A percentile compares a stretch with the other conserved stretches of the same genome.
Evolutionary conservation across 192 early-diverging fungal genomes (phyloP).

Genomic region (Backusella westeae): DNA sequence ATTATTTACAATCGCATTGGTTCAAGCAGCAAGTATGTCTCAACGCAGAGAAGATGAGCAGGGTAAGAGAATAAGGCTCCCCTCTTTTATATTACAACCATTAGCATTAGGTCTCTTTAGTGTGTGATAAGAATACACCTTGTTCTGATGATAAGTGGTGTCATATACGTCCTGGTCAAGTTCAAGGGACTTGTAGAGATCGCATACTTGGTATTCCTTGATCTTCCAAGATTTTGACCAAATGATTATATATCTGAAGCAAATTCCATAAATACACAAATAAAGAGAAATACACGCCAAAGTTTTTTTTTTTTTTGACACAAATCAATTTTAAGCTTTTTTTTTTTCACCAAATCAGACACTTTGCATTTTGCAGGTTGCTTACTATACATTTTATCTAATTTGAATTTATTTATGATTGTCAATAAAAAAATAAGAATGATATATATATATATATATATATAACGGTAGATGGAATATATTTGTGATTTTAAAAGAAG

Average conservation of each 20-base stretch:
- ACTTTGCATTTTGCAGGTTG: too few relatives aligned
- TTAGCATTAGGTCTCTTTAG: neutral
- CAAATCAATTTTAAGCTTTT: too few relatives aligned
- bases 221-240: too few relatives aligned
- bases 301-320: too few relatives aligned
- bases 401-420: neutral
- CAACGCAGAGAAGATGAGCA: neutral
- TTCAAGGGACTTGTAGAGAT: too few relatives aligned
- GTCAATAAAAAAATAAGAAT: neutral
- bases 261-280: neutral
- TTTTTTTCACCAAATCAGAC: too few relatives aligned
- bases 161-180: too few relatives aligned
- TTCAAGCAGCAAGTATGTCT: neutral
- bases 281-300: neutral
- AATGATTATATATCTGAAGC: too few relatives aligned
- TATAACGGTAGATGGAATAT: neutral
- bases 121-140: neutral
- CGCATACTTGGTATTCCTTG: neutral
- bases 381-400: neutral
- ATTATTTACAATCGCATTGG: neutral
- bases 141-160: neutral
- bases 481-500: neutral
- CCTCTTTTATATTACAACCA: neutral
- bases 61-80: neutral
- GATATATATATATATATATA: conserved; percentile 5